Evolutionary conservation across 2,329 filamentous ascomycete genomes (phyloP).

Genomic region (Albifimbria verrucaria): DNA sequence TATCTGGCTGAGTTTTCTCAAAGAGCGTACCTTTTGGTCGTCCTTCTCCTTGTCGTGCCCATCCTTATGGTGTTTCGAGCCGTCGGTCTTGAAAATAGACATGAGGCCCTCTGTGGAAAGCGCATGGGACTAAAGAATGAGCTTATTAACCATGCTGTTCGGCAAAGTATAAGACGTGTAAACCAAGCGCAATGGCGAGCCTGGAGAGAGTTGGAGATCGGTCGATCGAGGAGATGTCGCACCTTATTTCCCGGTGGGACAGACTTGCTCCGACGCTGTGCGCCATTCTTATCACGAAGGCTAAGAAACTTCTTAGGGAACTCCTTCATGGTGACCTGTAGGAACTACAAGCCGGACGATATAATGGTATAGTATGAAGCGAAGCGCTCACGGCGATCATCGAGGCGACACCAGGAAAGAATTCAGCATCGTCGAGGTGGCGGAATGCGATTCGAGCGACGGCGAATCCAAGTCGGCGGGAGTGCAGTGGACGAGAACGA

Average conservation of each 20-base stretch:
- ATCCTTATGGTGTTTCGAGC: constrained; percentile 38
- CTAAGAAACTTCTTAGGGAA: constrained; percentile 65
- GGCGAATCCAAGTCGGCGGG: not conserved
- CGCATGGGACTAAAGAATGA: constrained; percentile 42
- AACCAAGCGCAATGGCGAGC: not conserved
- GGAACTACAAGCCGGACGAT: not conserved
- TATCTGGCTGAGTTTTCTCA: constrained; percentile 1
- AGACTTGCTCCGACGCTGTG: constrained; percentile 53
- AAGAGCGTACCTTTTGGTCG: constrained; percentile 30
- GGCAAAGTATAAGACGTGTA: not conserved
- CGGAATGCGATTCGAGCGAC: not conserved
- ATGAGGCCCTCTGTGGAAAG: constrained; percentile 57
- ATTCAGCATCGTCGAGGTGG: constrained; percentile 25
- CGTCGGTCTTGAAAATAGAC: constrained; percentile 61
- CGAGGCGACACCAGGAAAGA: constrained; percentile 25
- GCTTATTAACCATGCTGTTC: constrained; percentile 8
- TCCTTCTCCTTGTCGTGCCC: constrained; percentile 50
- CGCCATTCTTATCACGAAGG: constrained; percentile 61
- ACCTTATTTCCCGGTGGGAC: constrained; percentile 54
- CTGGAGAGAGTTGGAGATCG: too few relatives aligned
- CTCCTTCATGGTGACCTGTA: constrained; percentile 45
- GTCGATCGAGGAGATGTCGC: constrained; percentile 13
- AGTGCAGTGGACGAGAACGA: not conserved
- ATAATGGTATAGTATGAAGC: constrained; percentile 8
- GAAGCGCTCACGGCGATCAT: constrained; percentile 25